These are phyloP conservation scores for Scheffersomyces ergatensis DNA, from an alignment of 805 yeast species.

Conservation along the genomic window DNA sequence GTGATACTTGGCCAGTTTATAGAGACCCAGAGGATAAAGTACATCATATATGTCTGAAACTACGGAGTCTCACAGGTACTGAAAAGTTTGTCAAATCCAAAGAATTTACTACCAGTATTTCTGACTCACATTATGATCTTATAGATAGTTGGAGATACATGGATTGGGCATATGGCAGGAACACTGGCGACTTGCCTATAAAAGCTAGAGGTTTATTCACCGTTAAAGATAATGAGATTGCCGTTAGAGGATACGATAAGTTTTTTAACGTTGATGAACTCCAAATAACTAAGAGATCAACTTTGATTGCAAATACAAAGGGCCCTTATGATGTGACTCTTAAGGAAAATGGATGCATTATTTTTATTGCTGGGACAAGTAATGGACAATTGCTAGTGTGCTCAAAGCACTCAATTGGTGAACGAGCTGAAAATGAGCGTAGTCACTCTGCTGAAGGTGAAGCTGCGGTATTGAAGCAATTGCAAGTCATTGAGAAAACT, in stretches of 20 bases:
- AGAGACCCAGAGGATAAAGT: constrained; percentile 10
- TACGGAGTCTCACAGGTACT: constrained; percentile 14
- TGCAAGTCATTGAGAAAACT: constrained; percentile 38
- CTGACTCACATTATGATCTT: constrained; percentile 1
- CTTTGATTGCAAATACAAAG: constrained; percentile 41
- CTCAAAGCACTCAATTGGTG: constrained; percentile 87
- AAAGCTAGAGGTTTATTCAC: constrained; percentile 84
- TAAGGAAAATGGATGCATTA: constrained; percentile 93
- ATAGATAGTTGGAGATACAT: constrained; percentile 71
- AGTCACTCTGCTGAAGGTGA: constrained; percentile 81
- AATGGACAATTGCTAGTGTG: constrained; percentile 83
- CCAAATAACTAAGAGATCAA: constrained; percentile 46
- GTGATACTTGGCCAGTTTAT: no score
- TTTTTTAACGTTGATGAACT: constrained; percentile 83
- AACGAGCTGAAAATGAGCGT: constrained; percentile 45
- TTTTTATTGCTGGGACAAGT: constrained; percentile 71
- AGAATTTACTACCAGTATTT: constrained; percentile 11
- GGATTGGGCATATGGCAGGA: constrained; percentile 81
- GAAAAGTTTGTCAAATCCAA: constrained; percentile 20
- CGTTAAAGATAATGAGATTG: constrained; percentile 44
- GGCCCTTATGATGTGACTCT: constrained; percentile 83
- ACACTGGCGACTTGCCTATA: constrained; percentile 56
- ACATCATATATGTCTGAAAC: constrained; percentile 12
- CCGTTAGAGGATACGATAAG: constrained; percentile 89
- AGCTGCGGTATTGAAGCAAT: constrained; percentile 51